Percentiles rank a stretch among this genome's conserved stretches.
Conservation (phyloP, 148 eudicot species). For the Polygonum maritimum region DNA sequence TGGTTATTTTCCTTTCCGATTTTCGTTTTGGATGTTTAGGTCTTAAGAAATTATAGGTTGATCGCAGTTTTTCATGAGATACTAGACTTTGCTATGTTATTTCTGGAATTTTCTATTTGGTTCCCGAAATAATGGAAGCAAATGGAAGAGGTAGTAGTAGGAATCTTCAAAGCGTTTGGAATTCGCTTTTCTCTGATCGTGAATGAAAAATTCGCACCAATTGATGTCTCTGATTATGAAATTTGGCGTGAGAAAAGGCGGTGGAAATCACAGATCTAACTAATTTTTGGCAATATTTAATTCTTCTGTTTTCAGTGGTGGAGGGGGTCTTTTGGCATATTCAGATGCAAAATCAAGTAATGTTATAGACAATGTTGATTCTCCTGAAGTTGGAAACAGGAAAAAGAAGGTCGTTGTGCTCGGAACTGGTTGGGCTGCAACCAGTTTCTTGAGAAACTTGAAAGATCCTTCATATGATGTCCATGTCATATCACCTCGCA, state of each 20-base stretch:
- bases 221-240: not conserved
- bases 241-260: not conserved
- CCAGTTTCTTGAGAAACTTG: constrained; percentile 68
- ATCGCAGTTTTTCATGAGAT: constrained; percentile 14
- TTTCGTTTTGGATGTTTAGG: not conserved
- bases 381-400: constrained; percentile 31
- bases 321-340: constrained; percentile 56
- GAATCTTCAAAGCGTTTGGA: not conserved
- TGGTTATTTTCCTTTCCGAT: not conserved
- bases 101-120: not conserved
- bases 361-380: constrained; percentile 18
- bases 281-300: not conserved
- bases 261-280: not conserved
- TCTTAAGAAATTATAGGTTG: not conserved
- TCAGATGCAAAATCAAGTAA: constrained; percentile 37
- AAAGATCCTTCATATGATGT: constrained; percentile 56
- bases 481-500: constrained; percentile 53
- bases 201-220: not conserved
- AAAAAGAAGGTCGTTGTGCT: constrained; percentile 83
- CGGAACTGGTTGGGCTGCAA: constrained; percentile 98
- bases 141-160: not conserved
- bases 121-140: not conserved
- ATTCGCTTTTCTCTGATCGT: not conserved
- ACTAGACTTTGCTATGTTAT: not conserved
- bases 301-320: constrained; percentile 27